Evolutionary conservation across 495 filamentous ascomycete species (phyloP), one percentile per base, ranked within the genome.

Genomic region (Penicillium flavigenum): DNA sequence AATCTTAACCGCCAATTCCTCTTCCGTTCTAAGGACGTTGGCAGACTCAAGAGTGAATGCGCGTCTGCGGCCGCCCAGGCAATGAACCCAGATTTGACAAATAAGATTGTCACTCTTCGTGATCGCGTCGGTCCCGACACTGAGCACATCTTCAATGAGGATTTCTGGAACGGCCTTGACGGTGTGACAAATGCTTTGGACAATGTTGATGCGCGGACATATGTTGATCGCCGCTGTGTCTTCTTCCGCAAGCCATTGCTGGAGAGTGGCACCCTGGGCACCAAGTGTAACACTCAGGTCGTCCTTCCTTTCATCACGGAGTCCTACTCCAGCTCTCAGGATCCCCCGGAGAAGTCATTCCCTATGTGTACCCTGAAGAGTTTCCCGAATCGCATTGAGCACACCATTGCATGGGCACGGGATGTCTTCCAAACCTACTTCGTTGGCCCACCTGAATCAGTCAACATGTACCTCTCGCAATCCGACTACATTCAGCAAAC

Each of bases 311-410:
- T 80, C 57, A 74, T 96, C 58, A 98, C 95, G 7, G 95, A 99
- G 76, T 97, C 94, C 0, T 99, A 99, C 75, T 97, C 95, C 4
- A 96, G 92, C 61, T 98, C 94, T 6, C 95, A 96, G 66, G 95
- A 99, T 76, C 95, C 95, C 2, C 95, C 95, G 1, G 95, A 99
- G 80, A 90, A 96, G 74, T 96, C 92, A 1, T 97, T 98, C 84
- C 95, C 95, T 2, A 96, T 96, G 90, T 99, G 95, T 71, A 99
- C 95, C 4, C 79, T 99, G 54, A 84, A 92, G 58, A 96, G 92
- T 78, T 99, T 99, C 81, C 95, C 95, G 54, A 99, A 99, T 78
- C 88, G 86, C 66, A 99, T 99, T 68, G 91, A 99, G 75, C 95
- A 99, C 68, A 99, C 95, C 5, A 99, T 99, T 70, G 95, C 95